phyloP scores from a whole-genome alignment of 805 yeast genomes.

The Zygosaccharomyces kombuchaensis region DNA sequence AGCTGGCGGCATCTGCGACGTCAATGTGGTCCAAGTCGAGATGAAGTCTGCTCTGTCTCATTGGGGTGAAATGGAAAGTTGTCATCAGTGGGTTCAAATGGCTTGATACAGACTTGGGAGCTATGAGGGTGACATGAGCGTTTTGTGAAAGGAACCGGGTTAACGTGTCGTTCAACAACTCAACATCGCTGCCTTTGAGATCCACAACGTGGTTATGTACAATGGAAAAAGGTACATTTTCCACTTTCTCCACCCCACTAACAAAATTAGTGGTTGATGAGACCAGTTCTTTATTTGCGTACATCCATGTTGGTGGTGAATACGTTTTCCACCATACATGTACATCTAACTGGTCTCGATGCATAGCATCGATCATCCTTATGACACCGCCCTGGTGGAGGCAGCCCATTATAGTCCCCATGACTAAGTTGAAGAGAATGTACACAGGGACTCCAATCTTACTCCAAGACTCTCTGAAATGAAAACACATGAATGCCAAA shows the following conservation, averaged over 20 bases:
- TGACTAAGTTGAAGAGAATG: conserved; percentile 57
- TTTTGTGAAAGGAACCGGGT: conserved; percentile 11
- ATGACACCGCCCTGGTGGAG: conserved; percentile 90
- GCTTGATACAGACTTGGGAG: conserved; percentile 19
- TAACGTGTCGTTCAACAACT: conserved; percentile 24
- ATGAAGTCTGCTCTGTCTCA: conserved; percentile 46
- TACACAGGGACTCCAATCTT: conserved; percentile 38
- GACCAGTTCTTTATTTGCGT: conserved; percentile 31
- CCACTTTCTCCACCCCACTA: conserved; percentile 23
- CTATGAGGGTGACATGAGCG: conserved; percentile 14
- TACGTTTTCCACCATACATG: conserved; percentile 92
- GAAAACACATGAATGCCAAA: conserved; percentile 54
- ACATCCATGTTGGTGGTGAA: conserved; percentile 87
- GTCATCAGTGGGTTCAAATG: conserved; percentile 6
- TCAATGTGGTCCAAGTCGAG: conserved; percentile 75
- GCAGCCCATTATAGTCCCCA: conserved; percentile 68
- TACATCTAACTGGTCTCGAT: conserved; percentile 28
- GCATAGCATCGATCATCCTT: conserved; percentile 39
- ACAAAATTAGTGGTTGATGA: conserved; percentile 22
- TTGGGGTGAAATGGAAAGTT: conserved; percentile 2
- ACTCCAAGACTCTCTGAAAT: conserved; percentile 28
- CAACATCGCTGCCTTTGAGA: conserved; percentile 43
- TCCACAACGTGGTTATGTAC: conserved; percentile 37
- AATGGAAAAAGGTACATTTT: conserved; percentile 14
- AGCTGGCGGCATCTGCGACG: conserved; percentile 39